Conservation (phyloP, 2,329 filamentous ascomycete species). For the Fonsecaea monophora region DNA sequence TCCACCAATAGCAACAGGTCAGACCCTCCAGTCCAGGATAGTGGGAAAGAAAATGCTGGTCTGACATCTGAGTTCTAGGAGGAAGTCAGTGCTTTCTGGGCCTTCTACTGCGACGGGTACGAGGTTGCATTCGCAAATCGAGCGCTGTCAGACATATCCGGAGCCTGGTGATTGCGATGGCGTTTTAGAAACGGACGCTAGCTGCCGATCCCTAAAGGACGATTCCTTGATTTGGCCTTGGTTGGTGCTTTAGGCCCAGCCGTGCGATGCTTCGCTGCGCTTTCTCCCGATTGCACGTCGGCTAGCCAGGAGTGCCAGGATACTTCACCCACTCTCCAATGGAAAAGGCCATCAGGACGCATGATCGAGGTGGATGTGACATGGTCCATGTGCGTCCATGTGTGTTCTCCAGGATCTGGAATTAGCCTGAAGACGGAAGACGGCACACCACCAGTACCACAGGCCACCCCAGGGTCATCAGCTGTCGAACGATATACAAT, state of each 20-base stretch:
- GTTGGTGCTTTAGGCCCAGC: constrained; percentile 11
- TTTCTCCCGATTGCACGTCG: constrained; percentile 15
- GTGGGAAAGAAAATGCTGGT: not conserved
- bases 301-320: constrained; percentile 12
- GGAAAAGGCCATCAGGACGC: constrained; percentile 8
- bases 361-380: constrained; percentile 13
- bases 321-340: constrained; percentile 16
- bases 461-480: not conserved
- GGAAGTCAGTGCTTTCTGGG: not conserved
- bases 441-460: not conserved
- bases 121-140: not conserved
- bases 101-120: not conserved
- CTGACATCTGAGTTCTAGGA: not conserved
- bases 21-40: not conserved
- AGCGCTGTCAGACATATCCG: constrained; percentile 10
- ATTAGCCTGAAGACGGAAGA: constrained; percentile 31
- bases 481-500: constrained; percentile 7
- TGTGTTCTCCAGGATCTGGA: constrained; percentile 15
- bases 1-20: not conserved
- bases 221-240: constrained; percentile 23
- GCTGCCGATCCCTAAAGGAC: constrained; percentile 24
- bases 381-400: constrained; percentile 13
- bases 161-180: constrained; percentile 4
- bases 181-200: constrained; percentile 31
- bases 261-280: constrained; percentile 18